A percentile compares a stretch with the other conserved stretches of the same genome.
Conservation (phyloP, 2,329 filamentous ascomycete species). For the Trichophyton verrucosum region DNA sequence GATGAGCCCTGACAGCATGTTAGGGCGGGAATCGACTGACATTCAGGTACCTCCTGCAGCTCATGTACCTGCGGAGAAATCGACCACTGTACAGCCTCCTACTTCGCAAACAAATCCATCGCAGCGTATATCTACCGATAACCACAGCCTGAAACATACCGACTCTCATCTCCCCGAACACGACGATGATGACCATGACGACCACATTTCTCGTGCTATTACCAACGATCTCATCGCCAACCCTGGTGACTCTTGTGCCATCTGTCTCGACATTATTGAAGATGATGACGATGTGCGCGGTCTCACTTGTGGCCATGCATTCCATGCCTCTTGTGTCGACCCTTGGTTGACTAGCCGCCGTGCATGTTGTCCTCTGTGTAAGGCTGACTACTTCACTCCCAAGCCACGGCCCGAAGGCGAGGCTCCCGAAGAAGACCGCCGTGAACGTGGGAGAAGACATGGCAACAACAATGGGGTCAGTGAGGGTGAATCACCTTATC, state of each 20-base stretch:
- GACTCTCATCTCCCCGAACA: background rate
- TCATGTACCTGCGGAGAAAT: background rate
- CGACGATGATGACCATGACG: constrained; percentile 57
- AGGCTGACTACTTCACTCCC: constrained; percentile 92
- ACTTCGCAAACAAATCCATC: background rate
- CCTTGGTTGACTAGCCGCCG: constrained; percentile 91
- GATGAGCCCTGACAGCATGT: background rate
- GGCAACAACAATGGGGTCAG: constrained; percentile 16
- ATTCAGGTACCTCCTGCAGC: background rate
- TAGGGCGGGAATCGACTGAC: background rate
- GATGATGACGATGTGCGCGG: constrained; percentile 93
- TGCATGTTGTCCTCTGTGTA: constrained; percentile 93
- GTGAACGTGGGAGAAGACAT: background rate
- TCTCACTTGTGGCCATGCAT: constrained; percentile 90
- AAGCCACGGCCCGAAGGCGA: constrained; percentile 61
- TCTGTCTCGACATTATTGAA: constrained; percentile 87
- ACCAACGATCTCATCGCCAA: constrained; percentile 68
- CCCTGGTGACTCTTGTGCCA: constrained; percentile 86
- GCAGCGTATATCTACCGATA: constrained; percentile 1
- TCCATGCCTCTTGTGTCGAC: constrained; percentile 90
- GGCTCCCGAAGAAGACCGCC: background rate
- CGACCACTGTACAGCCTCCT: background rate
- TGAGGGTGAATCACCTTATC: constrained; percentile 26
- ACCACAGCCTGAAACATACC: background rate
- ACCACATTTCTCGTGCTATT: constrained; percentile 69